These are phyloP conservation scores for Fraxinus cuspidata DNA, from an alignment of 257 asterid species.

Conservation along the genomic window DNA sequence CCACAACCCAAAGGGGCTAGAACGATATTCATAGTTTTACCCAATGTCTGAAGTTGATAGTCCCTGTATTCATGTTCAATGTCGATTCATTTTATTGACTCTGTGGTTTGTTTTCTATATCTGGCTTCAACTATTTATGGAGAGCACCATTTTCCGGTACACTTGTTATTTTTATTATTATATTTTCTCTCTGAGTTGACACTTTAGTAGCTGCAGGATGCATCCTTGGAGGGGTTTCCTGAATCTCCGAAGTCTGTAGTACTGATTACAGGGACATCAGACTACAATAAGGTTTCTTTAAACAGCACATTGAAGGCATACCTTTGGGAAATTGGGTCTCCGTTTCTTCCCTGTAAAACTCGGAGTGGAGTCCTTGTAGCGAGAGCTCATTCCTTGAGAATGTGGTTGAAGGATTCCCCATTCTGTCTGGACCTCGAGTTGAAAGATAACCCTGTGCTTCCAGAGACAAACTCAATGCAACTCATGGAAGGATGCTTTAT, in stretches of 20 bases:
- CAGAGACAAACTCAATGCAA: slow-evolving; percentile 79
- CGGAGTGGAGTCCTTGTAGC: slow-evolving; percentile 79
- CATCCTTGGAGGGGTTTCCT: slow-evolving; percentile 91
- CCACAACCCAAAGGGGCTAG: background rate
- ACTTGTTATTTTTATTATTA: background rate
- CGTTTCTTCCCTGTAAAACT: slow-evolving; percentile 83
- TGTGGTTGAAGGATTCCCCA: slow-evolving; percentile 96
- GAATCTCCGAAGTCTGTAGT: slow-evolving; percentile 92
- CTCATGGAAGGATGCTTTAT: slow-evolving; percentile 83
- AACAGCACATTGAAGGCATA: slow-evolving; percentile 77
- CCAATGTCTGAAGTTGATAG: background rate
- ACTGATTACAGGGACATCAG: slow-evolving; percentile 80
- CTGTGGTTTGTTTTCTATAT: background rate
- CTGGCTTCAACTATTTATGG: background rate
- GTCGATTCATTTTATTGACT: background rate
- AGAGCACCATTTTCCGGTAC: background rate
- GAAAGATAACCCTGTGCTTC: slow-evolving; percentile 62
- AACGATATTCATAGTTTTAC: background rate
- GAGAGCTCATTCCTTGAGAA: slow-evolving; percentile 76
- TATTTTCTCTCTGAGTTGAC: background rate
- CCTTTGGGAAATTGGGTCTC: slow-evolving; percentile 99
- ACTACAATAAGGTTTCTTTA: slow-evolving; percentile 74
- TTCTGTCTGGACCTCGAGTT: slow-evolving; percentile 91
- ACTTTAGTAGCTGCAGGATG: slow-evolving; percentile 61
- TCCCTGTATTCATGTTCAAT: background rate